Evolutionary conservation across 2,329 filamentous ascomycete genomes (phyloP).

Genomic region (Ophiostoma fasciatum): DNA sequence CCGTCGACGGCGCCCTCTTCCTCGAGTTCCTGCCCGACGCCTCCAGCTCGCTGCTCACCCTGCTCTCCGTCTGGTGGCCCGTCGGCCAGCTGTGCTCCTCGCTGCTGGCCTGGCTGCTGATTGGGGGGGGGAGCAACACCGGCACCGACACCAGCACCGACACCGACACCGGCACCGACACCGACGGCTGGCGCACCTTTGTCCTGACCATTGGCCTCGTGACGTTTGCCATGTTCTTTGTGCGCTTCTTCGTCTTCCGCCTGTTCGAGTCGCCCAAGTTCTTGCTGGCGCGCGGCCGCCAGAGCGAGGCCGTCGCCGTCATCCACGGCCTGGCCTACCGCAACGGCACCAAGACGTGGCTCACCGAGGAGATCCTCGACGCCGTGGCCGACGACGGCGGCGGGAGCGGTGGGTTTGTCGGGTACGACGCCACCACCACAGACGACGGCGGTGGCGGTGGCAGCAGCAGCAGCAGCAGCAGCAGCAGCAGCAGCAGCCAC

Average conservation of each 20-base stretch:
- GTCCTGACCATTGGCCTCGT: slow-evolving; percentile 54
- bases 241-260: slow-evolving; percentile 67
- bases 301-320: slow-evolving; percentile 65
- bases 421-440: slow-evolving; percentile 4
- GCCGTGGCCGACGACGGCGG: slow-evolving; percentile 33
- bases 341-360: slow-evolving; percentile 57
- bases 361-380: slow-evolving; percentile 55
- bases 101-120: slow-evolving; percentile 60
- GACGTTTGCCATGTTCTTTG: slow-evolving; percentile 63
- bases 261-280: slow-evolving; percentile 80
- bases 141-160: slow-evolving; percentile 26
- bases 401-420: slow-evolving; percentile 7
- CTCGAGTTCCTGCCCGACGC: slow-evolving; percentile 69
- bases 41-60: slow-evolving; percentile 57
- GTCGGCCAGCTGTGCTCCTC: slow-evolving; percentile 63
- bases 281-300: slow-evolving; percentile 58
- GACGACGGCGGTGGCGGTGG: slow-evolving; percentile 4
- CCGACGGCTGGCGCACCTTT: slow-evolving; percentile 63
- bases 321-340: slow-evolving; percentile 63
- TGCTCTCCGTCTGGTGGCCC: slow-evolving; percentile 81
- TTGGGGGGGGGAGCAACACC: slow-evolving; percentile 26
- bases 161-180: slow-evolving; percentile 30
- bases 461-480: neutral
- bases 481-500: neutral
- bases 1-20: slow-evolving; percentile 68